Evolutionary conservation across 768 basidiomycete genomes (phyloP), one percentile per base, ranked within the genome.

Genomic region (Cantharellus cinnabarinus): DNA sequence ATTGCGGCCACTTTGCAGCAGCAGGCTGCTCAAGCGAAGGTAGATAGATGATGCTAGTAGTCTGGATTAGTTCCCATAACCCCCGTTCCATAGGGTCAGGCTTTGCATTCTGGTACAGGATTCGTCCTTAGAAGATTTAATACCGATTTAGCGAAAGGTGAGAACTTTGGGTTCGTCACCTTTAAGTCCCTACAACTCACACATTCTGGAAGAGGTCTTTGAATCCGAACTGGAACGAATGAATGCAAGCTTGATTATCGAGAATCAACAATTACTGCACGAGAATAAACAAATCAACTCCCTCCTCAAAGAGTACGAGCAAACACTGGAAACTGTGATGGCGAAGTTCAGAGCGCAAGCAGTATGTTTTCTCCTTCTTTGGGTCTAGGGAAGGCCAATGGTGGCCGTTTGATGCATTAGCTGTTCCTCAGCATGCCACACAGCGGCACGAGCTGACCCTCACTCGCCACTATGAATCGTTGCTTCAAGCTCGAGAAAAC

Each of bases 281-380:
- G 95, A 99, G 71, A 98, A 99, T 74, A 91, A 88, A 68, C 94
- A 98, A 67, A 77, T 98, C 39, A 83, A 83, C 63, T 65, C 79
- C 37, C 75, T 99, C 37, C 74, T 98, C 59, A 93, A 91, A 67
- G 95, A 99, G 69, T 94, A 98, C 68, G 93, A 98, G 68, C 75
- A 75, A 58, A 95, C 93, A 2, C 77, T 99, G 74, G 93, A 97
- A 65, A 91, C 82, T 38, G 87, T 98, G 67, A 98, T 99, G 95
- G 72, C 81, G 57, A 97, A 97, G 71, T 97, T 98, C 68, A 78
- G 93, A 61, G 83, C 82, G 60, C 85, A 97, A 67, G 82, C 89
- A 7, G 91, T 94, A 65, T 66, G 88, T 76, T 20, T 53, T 10
- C 41, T 10, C 20, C 40, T 3, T 29, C 15, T 38, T 56, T 37